Evolutionary conservation across 2,329 filamentous ascomycete species (phyloP).

Genomic region (Byssothecium circinans): DNA sequence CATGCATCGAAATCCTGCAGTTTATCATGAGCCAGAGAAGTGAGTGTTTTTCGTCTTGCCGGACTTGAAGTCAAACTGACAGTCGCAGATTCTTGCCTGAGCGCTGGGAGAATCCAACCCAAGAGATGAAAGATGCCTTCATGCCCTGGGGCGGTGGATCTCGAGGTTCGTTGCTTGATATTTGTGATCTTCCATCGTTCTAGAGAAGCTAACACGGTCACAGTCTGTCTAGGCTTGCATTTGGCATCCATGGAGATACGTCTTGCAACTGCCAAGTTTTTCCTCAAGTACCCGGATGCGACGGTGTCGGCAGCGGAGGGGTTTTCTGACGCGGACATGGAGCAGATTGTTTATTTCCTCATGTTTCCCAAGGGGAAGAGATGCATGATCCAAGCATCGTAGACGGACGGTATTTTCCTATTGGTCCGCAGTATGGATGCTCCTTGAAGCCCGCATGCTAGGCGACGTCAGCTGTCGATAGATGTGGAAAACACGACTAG

Average conservation of each 20-base stretch:
- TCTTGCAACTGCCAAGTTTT: constrained; percentile 15
- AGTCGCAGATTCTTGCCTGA: constrained; percentile 35
- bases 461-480: too few relatives aligned
- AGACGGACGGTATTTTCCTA: neutral
- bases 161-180: constrained; percentile 2
- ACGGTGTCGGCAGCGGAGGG: constrained; percentile 11
- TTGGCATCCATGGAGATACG: constrained; percentile 22
- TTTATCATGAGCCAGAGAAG: constrained; percentile 30
- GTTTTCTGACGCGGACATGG: constrained; percentile 17
- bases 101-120: constrained; percentile 31
- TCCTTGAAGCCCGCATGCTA: too few relatives aligned
- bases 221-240: constrained; percentile 22
- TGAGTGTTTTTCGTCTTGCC: constrained; percentile 6
- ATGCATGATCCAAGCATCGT: constrained; percentile 9
- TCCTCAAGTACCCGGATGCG: constrained; percentile 15
- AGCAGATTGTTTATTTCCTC: constrained; percentile 12
- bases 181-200: neutral
- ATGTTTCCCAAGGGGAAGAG: constrained; percentile 15
- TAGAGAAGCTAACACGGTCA: neutral
- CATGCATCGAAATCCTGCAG: constrained; percentile 41
- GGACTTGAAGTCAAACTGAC: neutral
- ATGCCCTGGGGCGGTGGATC: constrained; percentile 10
- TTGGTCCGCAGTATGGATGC: too few relatives aligned
- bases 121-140: constrained; percentile 17
- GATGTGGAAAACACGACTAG: too few relatives aligned